A percentile compares a stretch with the other conserved stretches of the same genome.
Conservation (phyloP, 257 asterid species). For the Solanum okadae region DNA sequence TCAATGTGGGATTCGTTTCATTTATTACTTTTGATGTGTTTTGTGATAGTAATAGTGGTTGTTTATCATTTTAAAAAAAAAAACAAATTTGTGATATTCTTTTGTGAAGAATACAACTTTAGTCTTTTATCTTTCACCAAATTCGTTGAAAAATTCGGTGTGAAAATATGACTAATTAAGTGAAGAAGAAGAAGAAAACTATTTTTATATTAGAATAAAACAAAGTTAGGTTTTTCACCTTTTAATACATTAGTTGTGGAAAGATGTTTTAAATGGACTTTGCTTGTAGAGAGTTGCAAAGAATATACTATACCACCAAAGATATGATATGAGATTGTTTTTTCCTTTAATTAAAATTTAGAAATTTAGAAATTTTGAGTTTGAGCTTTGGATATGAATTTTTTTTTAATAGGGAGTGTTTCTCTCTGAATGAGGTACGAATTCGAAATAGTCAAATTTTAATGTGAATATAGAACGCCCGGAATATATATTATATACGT, state of each 20-base stretch:
- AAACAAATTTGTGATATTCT: too few species aligned
- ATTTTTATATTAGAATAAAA: neutral
- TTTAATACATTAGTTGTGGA: slow-evolving; percentile 4
- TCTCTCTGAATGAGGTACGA: fast-evolving
- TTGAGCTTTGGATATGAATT: too few species aligned
- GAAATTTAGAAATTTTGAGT: too few species aligned
- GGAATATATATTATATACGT: neutral
- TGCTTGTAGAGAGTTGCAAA: slow-evolving; percentile 40
- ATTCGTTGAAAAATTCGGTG: slow-evolving; percentile 31
- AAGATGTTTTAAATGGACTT: slow-evolving; percentile 25
- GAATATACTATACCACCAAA: slow-evolving; percentile 13
- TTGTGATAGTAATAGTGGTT: neutral
- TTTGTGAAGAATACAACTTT: neutral
- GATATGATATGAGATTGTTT: neutral
- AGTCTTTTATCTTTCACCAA: slow-evolving; percentile 2
- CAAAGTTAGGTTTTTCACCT: slow-evolving; percentile 20
- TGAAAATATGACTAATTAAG: slow-evolving; percentile 29
- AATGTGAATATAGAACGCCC: too few species aligned
- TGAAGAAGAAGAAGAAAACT: neutral
- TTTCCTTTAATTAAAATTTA: too few species aligned
- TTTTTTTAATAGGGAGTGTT: too few species aligned
- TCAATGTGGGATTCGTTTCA: neutral
- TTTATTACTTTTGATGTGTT: neutral
- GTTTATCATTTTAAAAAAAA: too few species aligned
- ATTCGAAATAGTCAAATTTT: fast-evolving